Evolutionary conservation across 805 yeast species (phyloP).

Genomic region (Candida verbasci): DNA sequence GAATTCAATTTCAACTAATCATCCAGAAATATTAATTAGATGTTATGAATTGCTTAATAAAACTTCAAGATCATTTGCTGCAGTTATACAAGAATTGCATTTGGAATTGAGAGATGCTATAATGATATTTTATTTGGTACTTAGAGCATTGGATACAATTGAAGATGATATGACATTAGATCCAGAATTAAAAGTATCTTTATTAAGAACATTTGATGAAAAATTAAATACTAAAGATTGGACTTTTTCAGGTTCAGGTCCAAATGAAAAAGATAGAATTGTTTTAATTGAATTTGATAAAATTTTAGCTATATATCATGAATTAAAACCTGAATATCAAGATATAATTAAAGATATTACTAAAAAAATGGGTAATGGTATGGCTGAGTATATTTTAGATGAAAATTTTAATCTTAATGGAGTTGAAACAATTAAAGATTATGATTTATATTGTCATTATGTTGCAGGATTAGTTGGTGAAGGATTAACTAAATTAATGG

Average conservation of each 20-base stretch:
- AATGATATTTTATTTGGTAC: slow-evolving; percentile 77
- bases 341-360: slow-evolving; percentile 76
- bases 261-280: slow-evolving; percentile 73
- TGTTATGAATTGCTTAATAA: slow-evolving; percentile 64
- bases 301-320: slow-evolving; percentile 67
- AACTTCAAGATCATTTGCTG: slow-evolving; percentile 91
- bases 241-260: slow-evolving; percentile 74
- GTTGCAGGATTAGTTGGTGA: slow-evolving; percentile 99
- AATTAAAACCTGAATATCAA: slow-evolving; percentile 70
- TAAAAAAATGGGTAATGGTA: slow-evolving; percentile 89
- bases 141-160: slow-evolving; percentile 90
- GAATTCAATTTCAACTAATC: slow-evolving; percentile 18
- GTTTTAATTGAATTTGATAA: slow-evolving; percentile 77
- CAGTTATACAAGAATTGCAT: slow-evolving; percentile 85
- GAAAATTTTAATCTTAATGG: slow-evolving; percentile 79
- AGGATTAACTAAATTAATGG: slow-evolving; percentile 81
- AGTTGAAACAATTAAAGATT: slow-evolving; percentile 71
- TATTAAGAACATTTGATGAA: slow-evolving; percentile 63
- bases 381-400: slow-evolving; percentile 87
- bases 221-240: slow-evolving; percentile 66
- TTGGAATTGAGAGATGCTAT: slow-evolving; percentile 83
- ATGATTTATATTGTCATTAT: slow-evolving; percentile 88
- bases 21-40: slow-evolving; percentile 31
- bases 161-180: slow-evolving; percentile 94
- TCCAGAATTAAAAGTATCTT: slow-evolving; percentile 65